Evolutionary conservation across 768 basidiomycete genomes (phyloP).

Genomic region (Tephrocybe sp.): DNA sequence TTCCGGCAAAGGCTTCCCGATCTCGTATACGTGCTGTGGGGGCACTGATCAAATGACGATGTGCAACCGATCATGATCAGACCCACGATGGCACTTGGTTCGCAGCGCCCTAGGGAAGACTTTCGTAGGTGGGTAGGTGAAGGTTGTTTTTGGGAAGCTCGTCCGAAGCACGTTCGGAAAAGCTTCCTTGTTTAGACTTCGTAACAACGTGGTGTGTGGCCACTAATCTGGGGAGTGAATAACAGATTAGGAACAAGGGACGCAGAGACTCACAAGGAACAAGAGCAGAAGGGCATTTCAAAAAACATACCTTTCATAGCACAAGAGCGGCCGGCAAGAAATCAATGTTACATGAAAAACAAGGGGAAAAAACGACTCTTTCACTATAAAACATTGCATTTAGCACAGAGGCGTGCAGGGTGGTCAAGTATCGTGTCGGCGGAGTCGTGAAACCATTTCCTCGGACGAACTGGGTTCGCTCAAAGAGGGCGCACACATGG

Average conservation of each 20-base stretch:
- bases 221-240: neutral
- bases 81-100: neutral
- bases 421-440: neutral
- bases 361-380: constrained; percentile 4
- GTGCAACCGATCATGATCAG: constrained; percentile 17
- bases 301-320: constrained; percentile 1
- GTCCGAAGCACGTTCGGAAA: constrained; percentile 6
- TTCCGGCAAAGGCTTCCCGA: constrained; percentile 1
- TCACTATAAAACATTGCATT: constrained; percentile 1
- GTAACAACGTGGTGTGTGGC: constrained; percentile 14
- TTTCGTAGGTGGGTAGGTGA: constrained; percentile 2
- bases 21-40: neutral
- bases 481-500: neutral
- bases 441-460: neutral
- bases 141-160: constrained; percentile 1
- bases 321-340: neutral
- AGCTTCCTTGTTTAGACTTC: constrained; percentile 10
- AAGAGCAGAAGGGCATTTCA: neutral
- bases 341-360: neutral
- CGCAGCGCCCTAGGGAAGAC: neutral
- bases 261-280: neutral
- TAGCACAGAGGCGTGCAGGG: constrained; percentile 7
- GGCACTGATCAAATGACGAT: constrained; percentile 14
- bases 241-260: constrained; percentile 11
- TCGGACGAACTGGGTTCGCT: constrained; percentile 7